These are phyloP conservation scores for Turritis glabra DNA, from an alignment of 345 rosid genomes.

Conservation along the genomic window DNA sequence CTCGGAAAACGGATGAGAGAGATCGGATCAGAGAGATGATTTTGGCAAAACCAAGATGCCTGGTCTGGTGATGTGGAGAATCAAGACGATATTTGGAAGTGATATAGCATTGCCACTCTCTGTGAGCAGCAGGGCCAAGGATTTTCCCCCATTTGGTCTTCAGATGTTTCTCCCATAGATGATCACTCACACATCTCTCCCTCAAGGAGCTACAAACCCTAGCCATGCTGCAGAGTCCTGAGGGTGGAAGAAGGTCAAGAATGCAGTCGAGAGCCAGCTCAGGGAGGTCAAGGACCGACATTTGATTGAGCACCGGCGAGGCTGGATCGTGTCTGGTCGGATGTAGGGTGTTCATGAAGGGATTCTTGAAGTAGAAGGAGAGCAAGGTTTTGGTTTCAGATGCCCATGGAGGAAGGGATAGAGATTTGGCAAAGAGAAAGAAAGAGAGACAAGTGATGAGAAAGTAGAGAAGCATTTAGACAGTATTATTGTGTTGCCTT, in stretches of 20 bases:
- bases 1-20: slow-evolving; percentile 48
- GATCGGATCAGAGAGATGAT: slow-evolving; percentile 49
- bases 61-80: slow-evolving; percentile 37
- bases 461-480: slow-evolving; percentile 75
- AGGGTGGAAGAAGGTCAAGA: slow-evolving; percentile 81
- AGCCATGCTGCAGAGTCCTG: slow-evolving; percentile 74
- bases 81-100: slow-evolving; percentile 44
- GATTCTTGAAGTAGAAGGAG: slow-evolving; percentile 59
- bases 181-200: slow-evolving; percentile 69
- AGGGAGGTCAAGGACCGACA: slow-evolving; percentile 83
- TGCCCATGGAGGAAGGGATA: slow-evolving; percentile 68
- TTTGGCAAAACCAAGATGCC: slow-evolving; percentile 44
- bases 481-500: slow-evolving; percentile 27
- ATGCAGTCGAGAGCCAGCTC: slow-evolving; percentile 76
- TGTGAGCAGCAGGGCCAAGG: slow-evolving; percentile 71
- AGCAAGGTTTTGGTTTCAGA: slow-evolving; percentile 58
- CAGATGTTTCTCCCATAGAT: slow-evolving; percentile 81
- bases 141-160: slow-evolving; percentile 73
- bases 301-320: slow-evolving; percentile 30
- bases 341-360: slow-evolving; percentile 27
- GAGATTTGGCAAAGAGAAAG: slow-evolving; percentile 62
- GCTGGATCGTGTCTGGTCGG: slow-evolving; percentile 40
- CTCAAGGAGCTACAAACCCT: slow-evolving; percentile 74
- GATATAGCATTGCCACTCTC: slow-evolving; percentile 62
- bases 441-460: slow-evolving; percentile 75